Evolutionary conservation across 305 asterid species (phyloP).

Genomic region (Fraxinus baroniana): DNA sequence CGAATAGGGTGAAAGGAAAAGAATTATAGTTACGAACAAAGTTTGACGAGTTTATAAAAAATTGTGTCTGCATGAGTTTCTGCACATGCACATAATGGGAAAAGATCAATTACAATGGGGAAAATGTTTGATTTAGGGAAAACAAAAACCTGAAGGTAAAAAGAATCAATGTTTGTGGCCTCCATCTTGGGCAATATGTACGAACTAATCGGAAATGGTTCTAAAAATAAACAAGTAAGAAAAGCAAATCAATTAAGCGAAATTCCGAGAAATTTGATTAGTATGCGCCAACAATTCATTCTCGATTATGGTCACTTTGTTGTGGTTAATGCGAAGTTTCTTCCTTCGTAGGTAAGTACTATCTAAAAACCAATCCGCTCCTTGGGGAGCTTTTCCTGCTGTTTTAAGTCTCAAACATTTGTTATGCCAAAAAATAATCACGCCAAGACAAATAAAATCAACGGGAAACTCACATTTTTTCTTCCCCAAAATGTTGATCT

Average conservation of each 20-base stretch:
- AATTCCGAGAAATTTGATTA: slow-evolving; percentile 14
- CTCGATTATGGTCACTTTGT: slow-evolving; percentile 8
- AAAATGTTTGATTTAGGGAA: slow-evolving; percentile 6
- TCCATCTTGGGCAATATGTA: neutral
- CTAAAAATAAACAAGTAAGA: neutral
- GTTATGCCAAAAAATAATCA: slow-evolving; percentile 6
- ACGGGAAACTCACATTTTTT: slow-evolving; percentile 63
- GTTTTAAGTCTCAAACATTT: slow-evolving; percentile 15
- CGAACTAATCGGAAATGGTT: neutral
- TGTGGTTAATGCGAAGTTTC: slow-evolving; percentile 14
- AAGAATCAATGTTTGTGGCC: neutral
- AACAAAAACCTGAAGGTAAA: neutral
- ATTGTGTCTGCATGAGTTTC: neutral
- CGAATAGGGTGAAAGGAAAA: neutral
- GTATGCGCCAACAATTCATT: slow-evolving; percentile 9
- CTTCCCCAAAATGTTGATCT: slow-evolving; percentile 89
- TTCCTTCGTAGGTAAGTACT: slow-evolving; percentile 6
- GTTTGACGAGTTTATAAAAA: neutral
- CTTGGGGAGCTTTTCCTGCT: neutral
- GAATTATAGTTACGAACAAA: neutral
- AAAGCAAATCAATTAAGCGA: slow-evolving; percentile 7
- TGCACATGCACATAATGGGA: slow-evolving; percentile 7
- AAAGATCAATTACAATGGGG: slow-evolving; percentile 6
- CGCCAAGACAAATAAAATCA: slow-evolving; percentile 6
- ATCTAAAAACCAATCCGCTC: slow-evolving; percentile 13